A percentile compares a stretch with the other conserved stretches of the same genome.
Conservation (phyloP, 2,329 filamentous ascomycete genomes). For the Diatrype stigma region DNA sequence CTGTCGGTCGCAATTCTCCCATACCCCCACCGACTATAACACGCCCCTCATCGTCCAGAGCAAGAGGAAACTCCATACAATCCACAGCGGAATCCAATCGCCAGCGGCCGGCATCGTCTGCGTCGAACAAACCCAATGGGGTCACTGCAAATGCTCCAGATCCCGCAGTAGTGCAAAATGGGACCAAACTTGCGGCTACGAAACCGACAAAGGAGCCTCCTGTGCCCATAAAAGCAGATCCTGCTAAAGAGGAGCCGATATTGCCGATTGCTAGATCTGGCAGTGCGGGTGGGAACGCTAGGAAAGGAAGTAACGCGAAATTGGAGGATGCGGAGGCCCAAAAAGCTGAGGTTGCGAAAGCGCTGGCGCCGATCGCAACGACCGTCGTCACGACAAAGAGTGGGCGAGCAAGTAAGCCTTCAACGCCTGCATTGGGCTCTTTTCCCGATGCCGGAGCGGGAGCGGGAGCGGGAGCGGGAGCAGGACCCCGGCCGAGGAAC, state of each 20-base stretch:
- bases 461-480: no score
- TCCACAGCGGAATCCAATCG: constrained; percentile 52
- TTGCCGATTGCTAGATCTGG: constrained; percentile 20
- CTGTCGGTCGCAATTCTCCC: constrained; percentile 52
- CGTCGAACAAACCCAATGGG: constrained; percentile 59
- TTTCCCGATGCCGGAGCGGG: constrained; percentile 58
- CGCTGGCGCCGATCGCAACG: constrained; percentile 32
- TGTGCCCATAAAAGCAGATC: constrained; percentile 32
- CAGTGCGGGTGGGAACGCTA: constrained; percentile 28
- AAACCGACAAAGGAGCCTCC: constrained; percentile 49
- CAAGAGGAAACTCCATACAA: constrained; percentile 70
- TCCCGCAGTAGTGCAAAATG: constrained; percentile 22
- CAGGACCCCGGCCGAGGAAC: constrained; percentile 46
- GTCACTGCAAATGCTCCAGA: constrained; percentile 37
- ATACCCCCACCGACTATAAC: constrained; percentile 47
- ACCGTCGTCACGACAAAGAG: constrained; percentile 56
- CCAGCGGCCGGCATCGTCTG: constrained; percentile 54
- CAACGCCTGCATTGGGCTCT: constrained; percentile 56
- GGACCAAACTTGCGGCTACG: constrained; percentile 37
- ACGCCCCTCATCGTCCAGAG: constrained; percentile 65
- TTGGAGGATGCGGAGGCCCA: constrained; percentile 42
- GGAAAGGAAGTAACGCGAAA: constrained; percentile 39
- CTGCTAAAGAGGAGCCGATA: constrained; percentile 28
- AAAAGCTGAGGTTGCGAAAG: constrained; percentile 37
- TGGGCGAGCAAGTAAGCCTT: constrained; percentile 62